Percentiles rank a stretch among this genome's conserved stretches.
These are phyloP conservation scores for Microdochium bolleyi DNA, from an alignment of 2,329 filamentous ascomycete species.

Conservation along the genomic window DNA sequence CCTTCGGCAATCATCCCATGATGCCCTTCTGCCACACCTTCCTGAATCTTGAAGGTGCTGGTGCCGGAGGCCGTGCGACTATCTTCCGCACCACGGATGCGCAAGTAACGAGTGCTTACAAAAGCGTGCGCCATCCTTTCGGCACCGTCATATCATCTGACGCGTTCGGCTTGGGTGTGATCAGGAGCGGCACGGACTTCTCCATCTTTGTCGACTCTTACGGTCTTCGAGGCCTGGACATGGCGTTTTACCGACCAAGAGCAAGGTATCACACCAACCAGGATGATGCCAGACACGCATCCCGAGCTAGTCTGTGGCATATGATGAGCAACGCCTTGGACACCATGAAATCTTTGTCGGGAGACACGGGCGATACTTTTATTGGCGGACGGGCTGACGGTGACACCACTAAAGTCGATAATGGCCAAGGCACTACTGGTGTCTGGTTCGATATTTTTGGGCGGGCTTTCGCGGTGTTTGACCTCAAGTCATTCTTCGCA, in stretches of 20 bases:
- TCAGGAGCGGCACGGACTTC: conserved; percentile 87
- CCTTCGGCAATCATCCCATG: conserved; percentile 76
- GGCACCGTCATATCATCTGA: conserved; percentile 76
- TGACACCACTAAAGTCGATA: conserved; percentile 53
- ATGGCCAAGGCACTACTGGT: conserved; percentile 57
- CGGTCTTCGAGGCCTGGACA: conserved; percentile 80
- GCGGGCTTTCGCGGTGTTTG: conserved; percentile 67
- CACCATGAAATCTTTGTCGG: conserved; percentile 64
- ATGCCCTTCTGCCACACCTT: conserved; percentile 79
- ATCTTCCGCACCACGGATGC: conserved; percentile 84
- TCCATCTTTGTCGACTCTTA: conserved; percentile 69
- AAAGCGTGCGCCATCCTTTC: conserved; percentile 65
- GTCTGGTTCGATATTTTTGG: conserved; percentile 97
- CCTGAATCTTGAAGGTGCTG: conserved; percentile 89
- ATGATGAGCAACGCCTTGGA: conserved; percentile 83
- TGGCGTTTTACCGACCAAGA: conserved; percentile 84
- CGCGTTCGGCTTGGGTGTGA: conserved; percentile 70
- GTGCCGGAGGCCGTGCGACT: conserved; percentile 79
- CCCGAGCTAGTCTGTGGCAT: conserved; percentile 71
- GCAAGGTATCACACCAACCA: conserved; percentile 86
- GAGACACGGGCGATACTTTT: conserved; percentile 60
- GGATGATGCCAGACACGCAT: conserved; percentile 76
- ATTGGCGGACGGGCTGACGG: conserved; percentile 39
- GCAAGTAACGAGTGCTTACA: conserved; percentile 76
- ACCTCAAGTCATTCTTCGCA: conserved; percentile 77